These are phyloP conservation scores for Candida alai DNA, from an alignment of 805 yeast genomes.

Conservation along the genomic window DNA sequence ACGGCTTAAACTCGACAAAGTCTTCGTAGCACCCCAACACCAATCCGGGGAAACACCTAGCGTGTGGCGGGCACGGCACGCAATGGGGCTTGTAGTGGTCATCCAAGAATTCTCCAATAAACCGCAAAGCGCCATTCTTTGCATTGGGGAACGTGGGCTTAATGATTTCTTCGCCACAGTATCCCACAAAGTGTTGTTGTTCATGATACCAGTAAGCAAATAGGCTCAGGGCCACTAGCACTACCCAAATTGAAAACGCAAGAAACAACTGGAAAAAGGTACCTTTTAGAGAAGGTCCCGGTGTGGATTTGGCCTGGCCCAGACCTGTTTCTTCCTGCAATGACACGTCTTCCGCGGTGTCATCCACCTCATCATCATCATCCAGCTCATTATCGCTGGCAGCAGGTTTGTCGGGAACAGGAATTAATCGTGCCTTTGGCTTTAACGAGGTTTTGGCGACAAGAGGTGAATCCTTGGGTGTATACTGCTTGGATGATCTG, in stretches of 20 bases:
- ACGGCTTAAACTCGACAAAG: slow-evolving; percentile 47
- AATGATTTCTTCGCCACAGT: slow-evolving; percentile 63
- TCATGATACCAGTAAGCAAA: slow-evolving; percentile 61
- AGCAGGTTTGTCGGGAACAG: too few species aligned
- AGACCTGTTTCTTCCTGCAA: slow-evolving; percentile 1
- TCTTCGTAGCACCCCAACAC: slow-evolving; percentile 69
- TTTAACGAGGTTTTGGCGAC: neutral
- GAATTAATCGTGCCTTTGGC: too few species aligned
- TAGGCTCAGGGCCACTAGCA: slow-evolving; percentile 33
- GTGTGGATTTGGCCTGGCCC: neutral
- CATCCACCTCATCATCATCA: slow-evolving; percentile 7
- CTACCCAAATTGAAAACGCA: too few species aligned
- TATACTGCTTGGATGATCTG: slow-evolving; percentile 13
- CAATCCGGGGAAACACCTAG: slow-evolving; percentile 62
- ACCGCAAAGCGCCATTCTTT: slow-evolving; percentile 25
- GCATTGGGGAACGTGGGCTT: slow-evolving; percentile 36
- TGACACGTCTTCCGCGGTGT: neutral
- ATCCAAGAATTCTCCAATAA: slow-evolving; percentile 45
- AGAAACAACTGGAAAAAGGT: too few species aligned
- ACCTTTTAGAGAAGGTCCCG: slow-evolving; percentile 13
- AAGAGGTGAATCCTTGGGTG: slow-evolving; percentile 14
- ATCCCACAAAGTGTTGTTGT: slow-evolving; percentile 61
- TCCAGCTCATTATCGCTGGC: slow-evolving; percentile 4
- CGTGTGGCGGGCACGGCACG: slow-evolving; percentile 76
- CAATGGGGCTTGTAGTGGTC: slow-evolving; percentile 55